Evolutionary conservation across 2,329 filamentous ascomycete species (phyloP), one percentile per base, ranked within the genome.

Genomic region (Leptographium wingfieldii): DNA sequence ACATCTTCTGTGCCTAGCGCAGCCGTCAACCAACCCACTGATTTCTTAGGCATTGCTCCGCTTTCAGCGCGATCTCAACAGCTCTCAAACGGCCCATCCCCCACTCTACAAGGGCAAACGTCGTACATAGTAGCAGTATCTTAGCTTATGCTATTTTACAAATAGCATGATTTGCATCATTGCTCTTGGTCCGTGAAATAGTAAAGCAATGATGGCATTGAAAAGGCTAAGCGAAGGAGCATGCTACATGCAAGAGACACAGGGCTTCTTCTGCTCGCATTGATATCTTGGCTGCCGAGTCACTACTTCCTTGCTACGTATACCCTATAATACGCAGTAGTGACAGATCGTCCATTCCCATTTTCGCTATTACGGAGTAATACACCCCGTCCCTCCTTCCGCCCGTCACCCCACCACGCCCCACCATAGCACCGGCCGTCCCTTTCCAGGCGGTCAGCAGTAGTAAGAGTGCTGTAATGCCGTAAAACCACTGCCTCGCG

Each of bases 1-100:
- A 49, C 56, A 49, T 52, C 54, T 60, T 51, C 56, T 52, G 31
- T 60, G 57, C 49, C 59, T 60, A 62, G 60, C 58, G 60, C 62
- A 56, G 55, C 60, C 43, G 35, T 46, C 52, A 51, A 49, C 56
- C 61, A 54, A 27, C 31, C 49, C 43, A 31, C 33, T 53, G 59
- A 48, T 31, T 27, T 60, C 12, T 53, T 43, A 29, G 19, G 10
- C 6, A 19, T 35, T 29, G 3, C 43, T 53, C 25, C 56, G 48
- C 35, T 58, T 35, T 49, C 43, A 53, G 29, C 27, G 53, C 43
- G 29, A 46, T 52, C 31, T 38, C 29, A 7, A 51, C 43, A 38
- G 31, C 38, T 48, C 19, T 56, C 52, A 11, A 19, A 35, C n/a
- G 43, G 43, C 43, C 43, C 16, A n/a, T 16, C 38, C 35, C 35